Percentiles rank a stretch among this genome's conserved stretches.
Evolutionary conservation across 2,329 filamentous ascomycete genomes (phyloP).

Genomic region (Pseudogymnoascus sp.): DNA sequence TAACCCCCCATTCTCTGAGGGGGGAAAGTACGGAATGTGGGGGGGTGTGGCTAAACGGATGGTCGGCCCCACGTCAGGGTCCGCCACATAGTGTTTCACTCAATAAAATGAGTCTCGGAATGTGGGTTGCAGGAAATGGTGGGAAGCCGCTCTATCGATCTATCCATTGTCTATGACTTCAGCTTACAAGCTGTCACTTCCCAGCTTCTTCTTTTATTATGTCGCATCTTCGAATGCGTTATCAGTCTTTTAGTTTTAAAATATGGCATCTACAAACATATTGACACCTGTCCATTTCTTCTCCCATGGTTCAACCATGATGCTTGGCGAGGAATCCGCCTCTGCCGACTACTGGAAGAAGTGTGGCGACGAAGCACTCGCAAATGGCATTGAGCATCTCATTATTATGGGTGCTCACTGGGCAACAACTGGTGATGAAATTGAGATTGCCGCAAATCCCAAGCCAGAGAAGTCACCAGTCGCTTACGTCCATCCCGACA

Average conservation of each 20-base stretch:
- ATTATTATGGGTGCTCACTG: constrained; percentile 62
- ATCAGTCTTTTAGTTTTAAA: not conserved
- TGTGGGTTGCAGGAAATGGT: not conserved
- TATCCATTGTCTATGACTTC: not conserved
- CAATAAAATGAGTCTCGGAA: not conserved
- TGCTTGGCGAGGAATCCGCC: constrained; percentile 52
- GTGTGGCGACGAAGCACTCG: constrained; percentile 51
- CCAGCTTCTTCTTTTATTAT: not conserved
- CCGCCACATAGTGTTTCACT: not conserved
- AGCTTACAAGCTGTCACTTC: not conserved
- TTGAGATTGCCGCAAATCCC: constrained; percentile 52
- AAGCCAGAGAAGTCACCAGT: constrained; percentile 51
- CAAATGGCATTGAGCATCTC: constrained; percentile 48
- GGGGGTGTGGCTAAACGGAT: not conserved
- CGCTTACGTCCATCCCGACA: constrained; percentile 53
- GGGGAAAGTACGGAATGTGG: not conserved
- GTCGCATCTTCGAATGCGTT: not conserved
- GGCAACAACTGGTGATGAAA: constrained; percentile 44
- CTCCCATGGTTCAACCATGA: constrained; percentile 63
- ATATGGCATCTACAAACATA: not conserved
- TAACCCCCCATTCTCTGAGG: not conserved
- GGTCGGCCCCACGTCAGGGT: not conserved
- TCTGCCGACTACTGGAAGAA: constrained; percentile 58
- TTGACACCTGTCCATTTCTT: constrained; percentile 51
- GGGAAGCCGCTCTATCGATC: not conserved